Evolutionary conservation across 768 basidiomycete genomes (phyloP).

Genomic region (Vararia minispora): DNA sequence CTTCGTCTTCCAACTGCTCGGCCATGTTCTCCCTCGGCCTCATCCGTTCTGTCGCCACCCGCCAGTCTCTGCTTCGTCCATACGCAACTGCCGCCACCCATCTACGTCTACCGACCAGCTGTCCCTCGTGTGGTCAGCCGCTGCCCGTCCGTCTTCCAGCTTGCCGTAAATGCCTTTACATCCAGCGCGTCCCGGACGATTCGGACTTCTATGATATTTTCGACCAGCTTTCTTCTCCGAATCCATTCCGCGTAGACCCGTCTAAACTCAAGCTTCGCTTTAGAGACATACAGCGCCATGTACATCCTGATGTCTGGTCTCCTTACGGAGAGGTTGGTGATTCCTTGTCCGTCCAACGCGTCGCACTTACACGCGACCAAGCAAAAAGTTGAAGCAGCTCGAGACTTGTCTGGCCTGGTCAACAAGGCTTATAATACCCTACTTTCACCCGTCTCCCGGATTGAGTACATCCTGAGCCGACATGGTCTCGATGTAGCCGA

Average conservation of each 20-base stretch:
- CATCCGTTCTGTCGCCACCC: too few species aligned
- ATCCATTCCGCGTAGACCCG: conserved; percentile 63
- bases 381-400: conserved; percentile 50
- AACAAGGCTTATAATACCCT: conserved; percentile 80
- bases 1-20: too few species aligned
- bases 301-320: conserved; percentile 85
- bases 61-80: too few species aligned
- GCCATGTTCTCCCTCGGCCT: too few species aligned
- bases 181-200: conserved; percentile 44
- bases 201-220: conserved; percentile 61
- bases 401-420: conserved; percentile 57
- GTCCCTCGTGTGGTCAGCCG: conserved; percentile 50
- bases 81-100: too few species aligned
- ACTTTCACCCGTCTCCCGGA: conserved; percentile 58
- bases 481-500: conserved; percentile 53
- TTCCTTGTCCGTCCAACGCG: neutral
- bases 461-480: conserved; percentile 67
- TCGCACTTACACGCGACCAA: conserved; percentile 17
- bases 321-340: conserved; percentile 45
- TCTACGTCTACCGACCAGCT: conserved; percentile 21
- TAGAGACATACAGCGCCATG: conserved; percentile 56
- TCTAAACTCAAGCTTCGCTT: conserved; percentile 52
- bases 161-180: conserved; percentile 61
- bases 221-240: conserved; percentile 45
- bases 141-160: conserved; percentile 62